A percentile compares a stretch with the other conserved stretches of the same genome.
These are phyloP conservation scores for Aspergillus cristatus DNA, from an alignment of 495 filamentous ascomycete species.

Conservation along the genomic window DNA sequence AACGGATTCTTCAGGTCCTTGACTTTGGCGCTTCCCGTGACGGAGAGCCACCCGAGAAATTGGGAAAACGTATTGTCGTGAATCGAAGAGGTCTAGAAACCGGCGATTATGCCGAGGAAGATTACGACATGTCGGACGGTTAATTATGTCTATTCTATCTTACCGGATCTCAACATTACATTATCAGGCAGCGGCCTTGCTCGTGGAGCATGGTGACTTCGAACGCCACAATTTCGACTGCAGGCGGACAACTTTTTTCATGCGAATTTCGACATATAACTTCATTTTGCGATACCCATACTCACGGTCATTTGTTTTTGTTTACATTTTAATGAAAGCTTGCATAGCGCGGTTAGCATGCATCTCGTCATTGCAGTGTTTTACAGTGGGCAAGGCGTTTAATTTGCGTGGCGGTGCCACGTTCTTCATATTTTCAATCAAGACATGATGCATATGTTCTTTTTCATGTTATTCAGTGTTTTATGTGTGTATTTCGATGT, in stretches of 20 bases:
- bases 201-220: not conserved
- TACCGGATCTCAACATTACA: not conserved
- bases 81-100: conserved; percentile 47
- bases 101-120: conserved; percentile 28
- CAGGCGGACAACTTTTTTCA: not conserved
- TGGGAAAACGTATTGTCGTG: conserved; percentile 73
- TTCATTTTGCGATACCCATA: conserved; percentile 18
- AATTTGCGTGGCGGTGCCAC: conserved; percentile 10
- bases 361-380: not conserved
- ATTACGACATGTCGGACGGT: conserved; percentile 32
- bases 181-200: too few relatives aligned
- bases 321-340: conserved; percentile 16
- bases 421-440: too few relatives aligned
- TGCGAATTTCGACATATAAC: conserved; percentile 9
- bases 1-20: conserved; percentile 49
- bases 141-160: too few relatives aligned
- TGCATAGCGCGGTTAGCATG: conserved; percentile 42
- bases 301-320: conserved; percentile 10
- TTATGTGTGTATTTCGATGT: too few relatives aligned
- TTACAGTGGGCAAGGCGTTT: conserved; percentile 6
- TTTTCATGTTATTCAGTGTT: too few relatives aligned
- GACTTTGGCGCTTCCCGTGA: conserved; percentile 88
- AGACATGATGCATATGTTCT: too few relatives aligned
- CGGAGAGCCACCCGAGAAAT: conserved; percentile 61
- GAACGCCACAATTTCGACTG: not conserved